Evolutionary conservation across 169 alveolate species (phyloP).

Genomic region (Plasmodium cynomolgi): DNA sequence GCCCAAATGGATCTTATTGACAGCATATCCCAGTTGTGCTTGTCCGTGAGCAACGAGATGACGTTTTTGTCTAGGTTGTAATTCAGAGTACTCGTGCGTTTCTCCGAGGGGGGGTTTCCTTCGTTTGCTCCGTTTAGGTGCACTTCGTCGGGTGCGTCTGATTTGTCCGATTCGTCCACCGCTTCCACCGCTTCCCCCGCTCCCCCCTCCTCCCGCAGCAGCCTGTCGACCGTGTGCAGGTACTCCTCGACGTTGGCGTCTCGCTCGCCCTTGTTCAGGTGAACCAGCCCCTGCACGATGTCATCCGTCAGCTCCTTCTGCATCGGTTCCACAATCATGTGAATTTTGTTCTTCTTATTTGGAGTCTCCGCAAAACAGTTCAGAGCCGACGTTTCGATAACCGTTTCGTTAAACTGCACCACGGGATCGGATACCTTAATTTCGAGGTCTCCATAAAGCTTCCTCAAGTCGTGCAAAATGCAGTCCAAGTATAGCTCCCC

Average conservation of each 20-base stretch:
- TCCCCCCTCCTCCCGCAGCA: not conserved
- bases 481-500: constrained; percentile 99
- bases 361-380: constrained; percentile 97
- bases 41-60: constrained; percentile 84
- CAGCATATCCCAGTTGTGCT: constrained; percentile 96
- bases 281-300: constrained; percentile 90
- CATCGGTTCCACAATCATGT: constrained; percentile 96
- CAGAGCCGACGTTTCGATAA: constrained; percentile 95
- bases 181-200: constrained; percentile 16
- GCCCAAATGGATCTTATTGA: constrained; percentile 98
- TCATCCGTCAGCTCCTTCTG: constrained; percentile 92
- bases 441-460: constrained; percentile 98
- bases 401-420: constrained; percentile 96
- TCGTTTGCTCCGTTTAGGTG: not conserved
- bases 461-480: constrained; percentile 97
- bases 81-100: constrained; percentile 69
- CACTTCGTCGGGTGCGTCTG: not conserved
- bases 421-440: constrained; percentile 97
- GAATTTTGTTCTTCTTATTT: constrained; percentile 93
- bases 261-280: constrained; percentile 23
- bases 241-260: constrained; percentile 32
- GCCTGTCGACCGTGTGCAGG: constrained; percentile 18
- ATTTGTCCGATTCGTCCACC: constrained; percentile 77
- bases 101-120: constrained; percentile 39
- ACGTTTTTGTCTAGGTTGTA: constrained; percentile 69